Conservation (phyloP, 768 basidiomycete genomes). For the Crepidotus variabilis region DNA sequence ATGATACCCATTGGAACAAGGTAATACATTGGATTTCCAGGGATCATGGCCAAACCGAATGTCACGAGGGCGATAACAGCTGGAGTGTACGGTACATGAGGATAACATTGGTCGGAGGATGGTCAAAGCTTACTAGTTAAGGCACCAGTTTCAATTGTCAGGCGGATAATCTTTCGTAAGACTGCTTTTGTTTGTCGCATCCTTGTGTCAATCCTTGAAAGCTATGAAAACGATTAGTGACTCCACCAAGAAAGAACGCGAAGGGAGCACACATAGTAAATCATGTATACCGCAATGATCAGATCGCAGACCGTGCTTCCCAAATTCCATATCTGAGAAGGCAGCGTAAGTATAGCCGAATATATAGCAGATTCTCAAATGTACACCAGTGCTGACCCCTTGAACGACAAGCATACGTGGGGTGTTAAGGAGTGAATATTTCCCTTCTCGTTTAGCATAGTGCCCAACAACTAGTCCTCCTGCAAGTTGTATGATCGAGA, state of each 20-base stretch:
- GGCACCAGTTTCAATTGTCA: not conserved
- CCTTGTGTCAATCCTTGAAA: not conserved
- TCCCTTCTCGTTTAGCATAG: not conserved
- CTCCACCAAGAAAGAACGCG: not conserved
- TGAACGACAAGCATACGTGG: constrained; percentile 7
- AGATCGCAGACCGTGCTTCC: constrained; percentile 15
- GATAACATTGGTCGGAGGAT: not conserved
- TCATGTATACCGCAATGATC: constrained; percentile 17
- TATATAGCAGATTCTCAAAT: constrained; percentile 2
- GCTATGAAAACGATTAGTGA: not conserved
- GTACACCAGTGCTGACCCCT: not conserved
- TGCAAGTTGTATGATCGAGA: constrained; percentile 11
- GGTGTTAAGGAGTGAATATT: not conserved
- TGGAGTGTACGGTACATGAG: not conserved
- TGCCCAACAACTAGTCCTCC: constrained; percentile 1
- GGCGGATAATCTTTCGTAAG: not conserved
- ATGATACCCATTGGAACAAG: not conserved
- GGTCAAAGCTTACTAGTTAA: not conserved
- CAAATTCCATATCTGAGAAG: constrained; percentile 16
- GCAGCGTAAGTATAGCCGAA: constrained; percentile 6
- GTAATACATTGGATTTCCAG: not conserved
- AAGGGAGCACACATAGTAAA: constrained; percentile 13
- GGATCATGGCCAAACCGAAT: not conserved
- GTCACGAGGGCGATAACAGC: not conserved
- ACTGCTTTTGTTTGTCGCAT: not conserved